Evolutionary conservation across 768 basidiomycete species (phyloP), one percentile per base, ranked within the genome.

Genomic region (Amanita thiersii): DNA sequence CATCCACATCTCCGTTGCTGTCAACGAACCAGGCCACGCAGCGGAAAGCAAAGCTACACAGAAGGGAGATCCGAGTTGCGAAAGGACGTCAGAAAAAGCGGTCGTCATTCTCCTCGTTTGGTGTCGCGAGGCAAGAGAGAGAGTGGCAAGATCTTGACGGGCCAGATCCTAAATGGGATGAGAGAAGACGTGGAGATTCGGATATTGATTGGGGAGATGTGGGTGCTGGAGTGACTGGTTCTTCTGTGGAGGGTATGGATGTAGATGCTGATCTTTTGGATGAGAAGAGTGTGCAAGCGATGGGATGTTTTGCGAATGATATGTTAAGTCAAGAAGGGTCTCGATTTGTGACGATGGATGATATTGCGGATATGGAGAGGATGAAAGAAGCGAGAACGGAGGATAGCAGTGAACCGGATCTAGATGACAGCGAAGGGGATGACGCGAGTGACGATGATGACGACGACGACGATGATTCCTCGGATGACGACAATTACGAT

Each of bases 201-300:
- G 86, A 86, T 52, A 45, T 86, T 9, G 76, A 83, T 31, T 83
- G 78, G 77, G 80, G 77, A 1, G 72, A 69, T 34, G 62, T 56
- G 3, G 65, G 62, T 10, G 66, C 60, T 11, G 57, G 56, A 25
- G 62, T 49, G 50, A 21, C 50, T 35, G 10, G 44, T 49, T 17
- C 52, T 40, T 9, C 51, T 47, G 59, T 58, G 1, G 72, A 69
- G 39, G 81, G 68, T 15, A 87, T 86, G 84, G 70, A 74, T 1
- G 55, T 86, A 14, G 85, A 87, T 46, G 60, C 64, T 0, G 81
- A 85, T 17, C 38, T 79, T 30, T 26, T 25, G 20, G 42, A 43
- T 29, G 67, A 68, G 6, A 29, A 69, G 7, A 64, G 70, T 49
- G 30, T 64, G 32, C 54, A 57, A 2, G 75, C 73, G 15, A 73